Conservation (phyloP, 345 rosid genomes). For the Eucalyptus decipiens region DNA sequence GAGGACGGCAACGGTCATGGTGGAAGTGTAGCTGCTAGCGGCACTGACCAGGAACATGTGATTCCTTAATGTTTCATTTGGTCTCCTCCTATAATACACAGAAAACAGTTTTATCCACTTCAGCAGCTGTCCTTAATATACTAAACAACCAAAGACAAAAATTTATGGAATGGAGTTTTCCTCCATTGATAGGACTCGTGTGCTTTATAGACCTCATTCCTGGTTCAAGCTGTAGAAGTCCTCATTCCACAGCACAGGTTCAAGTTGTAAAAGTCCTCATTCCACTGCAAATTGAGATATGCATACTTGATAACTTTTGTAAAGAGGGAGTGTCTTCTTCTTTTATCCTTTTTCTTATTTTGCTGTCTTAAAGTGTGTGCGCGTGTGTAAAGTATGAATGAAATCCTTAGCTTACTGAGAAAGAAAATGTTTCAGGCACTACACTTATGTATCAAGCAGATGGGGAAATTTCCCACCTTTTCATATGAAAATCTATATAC, state of each 20-base stretch:
- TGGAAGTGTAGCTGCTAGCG: not conserved
- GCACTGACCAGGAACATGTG: not conserved
- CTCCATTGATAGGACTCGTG: not conserved
- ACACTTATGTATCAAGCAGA: not conserved
- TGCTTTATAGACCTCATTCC: not conserved
- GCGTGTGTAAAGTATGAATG: not conserved
- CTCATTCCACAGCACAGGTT: not conserved
- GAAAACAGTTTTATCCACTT: not conserved
- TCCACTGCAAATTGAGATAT: not conserved
- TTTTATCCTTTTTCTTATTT: not conserved
- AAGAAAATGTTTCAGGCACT: not conserved
- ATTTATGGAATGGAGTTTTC: not conserved
- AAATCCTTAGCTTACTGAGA: no score
- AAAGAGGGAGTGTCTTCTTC: not conserved
- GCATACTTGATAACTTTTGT: not conserved
- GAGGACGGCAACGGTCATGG: not conserved
- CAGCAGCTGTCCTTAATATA: not conserved
- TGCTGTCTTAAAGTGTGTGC: not conserved
- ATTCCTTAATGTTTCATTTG: not conserved
- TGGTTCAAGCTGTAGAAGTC: not conserved
- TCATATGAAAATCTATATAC: not conserved
- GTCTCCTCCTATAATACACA: not conserved
- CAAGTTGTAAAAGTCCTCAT: not conserved
- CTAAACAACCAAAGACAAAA: not conserved
- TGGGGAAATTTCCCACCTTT: not conserved